Evolutionary conservation across 1,284 basidiomycete genomes (phyloP), one percentile per base, ranked within the genome.

Genomic region (Pholiota adiposa): DNA sequence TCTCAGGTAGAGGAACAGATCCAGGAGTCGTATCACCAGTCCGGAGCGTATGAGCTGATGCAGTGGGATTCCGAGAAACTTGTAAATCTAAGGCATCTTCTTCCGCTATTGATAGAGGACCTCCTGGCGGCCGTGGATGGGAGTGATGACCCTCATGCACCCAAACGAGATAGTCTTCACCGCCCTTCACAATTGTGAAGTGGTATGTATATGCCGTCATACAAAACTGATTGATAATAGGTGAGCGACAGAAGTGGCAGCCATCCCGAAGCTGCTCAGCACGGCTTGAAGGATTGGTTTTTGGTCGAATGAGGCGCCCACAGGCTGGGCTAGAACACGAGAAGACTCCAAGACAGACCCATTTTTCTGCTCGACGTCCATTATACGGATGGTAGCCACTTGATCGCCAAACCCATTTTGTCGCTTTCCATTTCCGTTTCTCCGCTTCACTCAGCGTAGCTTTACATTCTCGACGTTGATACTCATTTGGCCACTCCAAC

Each of bases 61-160:
- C 59, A 36, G 56, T 38, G 14, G 60, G 62, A 31, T 62, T 43
- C 16, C 64, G 58, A 4, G 7, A 14, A 18, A 65, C 64, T 36
- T 59, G 59, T 61, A 56, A 19, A 65, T 25, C n/a, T 4, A 18
- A 6, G 31, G 29, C 29, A n/a, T n/a, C n/a, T n/a, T 55, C 11
- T 50, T 65, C 38, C 11, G 18, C 12, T 3, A 14, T 8, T 34
- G 59, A 51, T 14, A 65, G 34, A 5, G 29, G 11, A 3, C 59
- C 59, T 29, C 49, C 49, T 8, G 64, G 64, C n/a, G 62, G 64
- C 14, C 51, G 54, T 5, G 38, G 21, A 50, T 65, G 64, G 8
- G 33, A 9, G 36, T 65, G 64, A 3, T 19, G 12, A 1, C 64
- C 64, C 3, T 21, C 2, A 40, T 65, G 64, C 38, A 61, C 59